Base-by-base conservation (phyloP, 2,329 filamentous ascomycete genomes). In the Sclerotinia minor region DNA sequence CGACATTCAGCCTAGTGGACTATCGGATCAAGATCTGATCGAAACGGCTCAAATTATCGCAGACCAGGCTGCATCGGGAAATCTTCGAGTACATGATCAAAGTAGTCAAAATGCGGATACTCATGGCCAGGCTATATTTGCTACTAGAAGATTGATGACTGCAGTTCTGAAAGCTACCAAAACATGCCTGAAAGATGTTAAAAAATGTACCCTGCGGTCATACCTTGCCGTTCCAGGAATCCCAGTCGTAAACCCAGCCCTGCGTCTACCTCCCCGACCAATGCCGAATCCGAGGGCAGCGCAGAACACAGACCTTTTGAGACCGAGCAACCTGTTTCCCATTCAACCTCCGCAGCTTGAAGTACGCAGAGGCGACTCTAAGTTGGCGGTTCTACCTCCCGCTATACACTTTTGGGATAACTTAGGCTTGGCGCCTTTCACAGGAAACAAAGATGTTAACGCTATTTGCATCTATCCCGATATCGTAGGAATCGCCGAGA, bases 341-440 rank as follows among this genome's bases (percentile, higher is more conserved):
- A 85, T 95, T 2, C 84, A 85, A 1, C 81, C 87, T 0, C 91
- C 92, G 1, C 89, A 91, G 73, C 80, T 95, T 49, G 88, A 92
- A 71, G 81, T 96, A 15, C 88, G 89, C 60, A 84, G 92, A 65
- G 85, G 87, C 26, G 89, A 92, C 50, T 83, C 84, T 1, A 85
- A 85, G 59, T 84, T 93, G 67, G 92, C 92, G 15, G 82, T 96
- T 50, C 81, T 94, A 29, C 90, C 92, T 2, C 86, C 91, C 0
- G 89, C 91, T 0, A 80, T 94, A 26, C 80, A 84, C 0, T 96
- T 95, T 75, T 96, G 92, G 92, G 92, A 95, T 75, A 88, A 89
- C 58, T 80, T 96, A 24, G 90, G 91, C 0, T 82, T 96, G 1
- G 87, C 87, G 1, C 92, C 92, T 4, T 86, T 86, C 11, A 86